phyloP scores from a whole-genome alignment of 306 rosid species.

The Lupinus albus region DNA sequence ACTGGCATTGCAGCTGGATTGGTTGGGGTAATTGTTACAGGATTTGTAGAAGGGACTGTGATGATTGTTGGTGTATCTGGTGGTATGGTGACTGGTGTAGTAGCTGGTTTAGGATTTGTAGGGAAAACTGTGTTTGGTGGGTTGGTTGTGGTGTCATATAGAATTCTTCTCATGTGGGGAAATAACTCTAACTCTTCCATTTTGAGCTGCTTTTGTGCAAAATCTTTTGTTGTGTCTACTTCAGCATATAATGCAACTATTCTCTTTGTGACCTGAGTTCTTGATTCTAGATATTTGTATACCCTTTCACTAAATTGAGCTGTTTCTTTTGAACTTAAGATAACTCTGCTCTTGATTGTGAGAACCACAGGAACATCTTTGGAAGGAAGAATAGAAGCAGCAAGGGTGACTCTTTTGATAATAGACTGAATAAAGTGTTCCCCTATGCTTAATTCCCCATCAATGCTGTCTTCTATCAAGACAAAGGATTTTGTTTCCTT shows the following conservation, averaged over 20 bases:
- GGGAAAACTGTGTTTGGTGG: constrained; percentile 64
- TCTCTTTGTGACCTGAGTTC: constrained; percentile 42
- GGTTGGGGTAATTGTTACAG: constrained; percentile 63
- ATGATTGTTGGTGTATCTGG: constrained; percentile 70
- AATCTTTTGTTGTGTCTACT: constrained; percentile 49
- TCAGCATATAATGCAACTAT: constrained; percentile 57
- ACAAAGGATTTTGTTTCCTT: constrained; percentile 53
- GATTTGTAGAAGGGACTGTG: constrained; percentile 78
- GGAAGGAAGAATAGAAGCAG: constrained; percentile 54
- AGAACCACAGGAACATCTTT: constrained; percentile 56
- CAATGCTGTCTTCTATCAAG: constrained; percentile 54
- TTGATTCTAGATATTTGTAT: constrained; percentile 52
- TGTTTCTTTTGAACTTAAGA: constrained; percentile 47
- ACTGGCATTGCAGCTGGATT: constrained; percentile 67
- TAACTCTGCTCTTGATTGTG: constrained; percentile 47
- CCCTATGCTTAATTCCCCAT: constrained; percentile 47
- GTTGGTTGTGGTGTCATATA: constrained; percentile 50
- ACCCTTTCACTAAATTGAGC: constrained; percentile 49
- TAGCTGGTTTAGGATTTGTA: constrained; percentile 47
- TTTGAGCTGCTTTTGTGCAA: constrained; percentile 48
- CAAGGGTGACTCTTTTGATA: constrained; percentile 46
- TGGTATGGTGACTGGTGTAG: constrained; percentile 45
- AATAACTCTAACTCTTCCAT: constrained; percentile 53
- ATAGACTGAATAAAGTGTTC: constrained; percentile 49
- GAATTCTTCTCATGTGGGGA: constrained; percentile 46